Evolutionary conservation across 768 basidiomycete genomes (phyloP), one percentile per base, ranked within the genome.

Genomic region (Albatrellus ellisii): DNA sequence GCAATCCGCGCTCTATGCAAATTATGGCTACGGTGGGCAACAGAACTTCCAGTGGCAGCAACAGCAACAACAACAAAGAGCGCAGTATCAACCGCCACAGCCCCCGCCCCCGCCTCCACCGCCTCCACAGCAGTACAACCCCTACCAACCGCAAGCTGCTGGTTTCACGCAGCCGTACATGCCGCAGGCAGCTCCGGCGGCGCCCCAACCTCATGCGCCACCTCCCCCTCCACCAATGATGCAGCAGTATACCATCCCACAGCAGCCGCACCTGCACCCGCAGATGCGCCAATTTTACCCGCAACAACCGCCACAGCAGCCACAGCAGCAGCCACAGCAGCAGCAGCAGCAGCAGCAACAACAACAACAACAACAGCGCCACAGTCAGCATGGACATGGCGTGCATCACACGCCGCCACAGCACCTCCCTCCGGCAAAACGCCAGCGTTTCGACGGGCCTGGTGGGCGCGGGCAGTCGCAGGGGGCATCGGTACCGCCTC

Each of bases 371-470:
- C 48, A 48, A 27, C 56, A 56, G 22, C 54, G 49, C 36, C 72
- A 71, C 38, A 62, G 57, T 42, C 41, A 36, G 14, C 25, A 21
- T 14, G 35, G 17, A 18, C 35, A 36, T 21, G 35, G 35, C 17
- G 35, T 65, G 18, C 69, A 79, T 49, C 82, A 86, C 48, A 63
- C 74, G 0, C 73, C 80, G 8, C 79, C 80, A 26, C 83, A 84
- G 52, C 81, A 87, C 54, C 66, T 79, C n/a, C 91, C 91, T 7
- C 90, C 91, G 2, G 89, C 89, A 1, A 95, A 95, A 59, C 69
- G 91, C 41, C 88, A 80, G 51, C 74, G 89, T 32, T 91, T 91
- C 54, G 91, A 94, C 31, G 44, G 43, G 18, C 37, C 49, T n/a
- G 41, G 47, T 21, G 5, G 43, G 32, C 47, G 42, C 26, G 37